phyloP scores from a whole-genome alignment of 2,329 filamentous ascomycete genomes.

The Colletotrichum plurivorum region DNA sequence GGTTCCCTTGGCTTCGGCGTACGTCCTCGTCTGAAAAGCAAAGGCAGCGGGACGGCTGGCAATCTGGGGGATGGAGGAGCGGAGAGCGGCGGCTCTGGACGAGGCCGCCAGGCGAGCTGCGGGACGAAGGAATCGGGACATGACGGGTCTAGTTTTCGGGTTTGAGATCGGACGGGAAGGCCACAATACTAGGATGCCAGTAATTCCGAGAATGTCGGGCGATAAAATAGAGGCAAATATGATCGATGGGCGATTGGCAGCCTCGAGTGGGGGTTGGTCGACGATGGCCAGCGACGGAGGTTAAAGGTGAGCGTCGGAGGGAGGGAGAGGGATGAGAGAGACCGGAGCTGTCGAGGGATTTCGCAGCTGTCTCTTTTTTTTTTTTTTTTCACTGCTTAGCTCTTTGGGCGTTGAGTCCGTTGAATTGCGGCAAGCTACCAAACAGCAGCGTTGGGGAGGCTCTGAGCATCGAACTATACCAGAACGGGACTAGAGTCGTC shows the following conservation, averaged over 20 bases:
- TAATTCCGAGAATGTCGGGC: slow-evolving; percentile 7
- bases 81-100: slow-evolving; percentile 54
- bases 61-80: slow-evolving; percentile 53
- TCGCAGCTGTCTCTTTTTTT: slow-evolving; percentile 41
- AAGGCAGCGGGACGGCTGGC: slow-evolving; percentile 52
- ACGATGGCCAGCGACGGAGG: slow-evolving; percentile 40
- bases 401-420: slow-evolving; percentile 43
- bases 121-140: slow-evolving; percentile 68
- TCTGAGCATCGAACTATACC: slow-evolving; percentile 24
- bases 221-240: not conserved
- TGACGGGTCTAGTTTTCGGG: slow-evolving; percentile 45
- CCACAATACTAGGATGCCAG: slow-evolving; percentile 23
- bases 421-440: slow-evolving; percentile 43
- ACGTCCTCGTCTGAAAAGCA: slow-evolving; percentile 66
- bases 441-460: slow-evolving; percentile 41
- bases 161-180: slow-evolving; percentile 15
- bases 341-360: slow-evolving; percentile 43
- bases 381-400: slow-evolving; percentile 31
- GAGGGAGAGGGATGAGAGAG: slow-evolving; percentile 36
- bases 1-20: slow-evolving; percentile 70
- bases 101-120: slow-evolving; percentile 64
- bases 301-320: slow-evolving; percentile 34
- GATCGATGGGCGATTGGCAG: slow-evolving; percentile 13
- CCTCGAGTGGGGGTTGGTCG: slow-evolving; percentile 34
- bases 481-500: not conserved